Base-by-base conservation (phyloP, 2,329 filamentous ascomycete genomes). In the Fusarium pseudoanthophilum region DNA sequence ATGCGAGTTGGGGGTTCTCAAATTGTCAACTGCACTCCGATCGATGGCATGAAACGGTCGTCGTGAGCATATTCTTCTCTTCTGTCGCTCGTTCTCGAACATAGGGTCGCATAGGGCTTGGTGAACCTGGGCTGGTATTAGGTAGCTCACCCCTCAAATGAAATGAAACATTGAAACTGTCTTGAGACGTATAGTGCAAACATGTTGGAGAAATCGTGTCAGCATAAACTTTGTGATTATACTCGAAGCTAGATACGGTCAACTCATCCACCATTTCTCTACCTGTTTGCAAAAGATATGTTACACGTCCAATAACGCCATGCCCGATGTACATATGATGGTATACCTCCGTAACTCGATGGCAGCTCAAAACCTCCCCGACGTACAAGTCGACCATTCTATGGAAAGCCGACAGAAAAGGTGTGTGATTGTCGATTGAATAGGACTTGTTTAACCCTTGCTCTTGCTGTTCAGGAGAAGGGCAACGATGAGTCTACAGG, bases 401-500 rank as follows among this genome's bases (percentile, higher is more conserved):
- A 28, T 24, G 24, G 48, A 52, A 46, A 30, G 42, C 55, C 45
- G 45, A 39, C 45, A 67, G 60, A 62, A 51, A 43, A 60, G 39
- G 49, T 65, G 36, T 52, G 48, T 52, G 51, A 49, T 59, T 46
- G 39, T 49, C 26, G 48, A 34, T 45, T 51, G 39, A 28, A 21
- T 16, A 36, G 16, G 26, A 26, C 34, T 20, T 34, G 40, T 52
- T 84, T 83, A 90, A 74, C 88, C 90, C 84, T 88, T 91, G 85
- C 88, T 91, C 86, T 94, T 94, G 71, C 94, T 96, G 89, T 97
- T 97, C 80, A 98, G 89, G 80, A 98, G 95, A 48, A 98, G 89
- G 64, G 93, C 94, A 70, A 98, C 95, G 80, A 98, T 98, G 75
- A 98, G 90, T 51, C 94, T 97, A 77, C 40, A 21, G 4, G 15